Conservation (phyloP, 2,329 filamentous ascomycete species). For the Thermochaetoides dissita region DNA sequence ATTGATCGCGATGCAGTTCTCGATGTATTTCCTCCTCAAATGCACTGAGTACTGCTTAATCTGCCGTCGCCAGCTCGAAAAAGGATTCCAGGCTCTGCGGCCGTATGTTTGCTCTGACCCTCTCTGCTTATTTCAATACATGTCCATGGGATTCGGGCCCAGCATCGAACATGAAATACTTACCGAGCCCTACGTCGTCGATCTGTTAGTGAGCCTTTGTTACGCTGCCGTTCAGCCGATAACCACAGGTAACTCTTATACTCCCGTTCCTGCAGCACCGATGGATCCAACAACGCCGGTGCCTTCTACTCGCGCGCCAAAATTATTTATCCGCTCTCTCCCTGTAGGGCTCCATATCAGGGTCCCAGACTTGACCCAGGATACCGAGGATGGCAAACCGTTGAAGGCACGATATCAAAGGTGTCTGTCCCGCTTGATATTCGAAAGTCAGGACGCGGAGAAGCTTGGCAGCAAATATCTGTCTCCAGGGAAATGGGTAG, state of each 20-base stretch:
- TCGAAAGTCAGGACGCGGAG: too few species aligned
- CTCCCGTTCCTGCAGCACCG: too few species aligned
- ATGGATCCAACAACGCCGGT: too few species aligned
- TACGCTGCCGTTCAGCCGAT: conserved; percentile 37
- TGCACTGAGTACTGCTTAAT: conserved; percentile 81
- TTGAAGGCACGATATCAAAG: too few species aligned
- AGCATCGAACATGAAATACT: conserved; percentile 75
- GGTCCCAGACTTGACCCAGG: conserved; percentile 14
- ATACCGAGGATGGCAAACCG: neutral
- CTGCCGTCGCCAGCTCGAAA: conserved; percentile 56
- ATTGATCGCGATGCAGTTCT: conserved; percentile 56
- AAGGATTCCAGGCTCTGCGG: conserved; percentile 55
- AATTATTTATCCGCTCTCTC: conserved; percentile 29
- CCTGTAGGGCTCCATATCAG: conserved; percentile 29
- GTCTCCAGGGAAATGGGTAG: too few species aligned
- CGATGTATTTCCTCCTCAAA: conserved; percentile 59
- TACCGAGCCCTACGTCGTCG: conserved; percentile 67
- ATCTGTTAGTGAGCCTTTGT: conserved; percentile 72
- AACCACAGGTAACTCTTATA: neutral
- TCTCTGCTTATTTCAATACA: conserved; percentile 79
- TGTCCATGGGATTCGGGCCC: conserved; percentile 71
- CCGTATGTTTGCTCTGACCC: conserved; percentile 64
- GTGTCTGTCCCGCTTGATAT: too few species aligned
- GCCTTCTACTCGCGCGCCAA: too few species aligned
- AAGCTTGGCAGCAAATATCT: too few species aligned